Conservation (phyloP, 345 rosid genomes). For the Reutealis trisperma region DNA sequence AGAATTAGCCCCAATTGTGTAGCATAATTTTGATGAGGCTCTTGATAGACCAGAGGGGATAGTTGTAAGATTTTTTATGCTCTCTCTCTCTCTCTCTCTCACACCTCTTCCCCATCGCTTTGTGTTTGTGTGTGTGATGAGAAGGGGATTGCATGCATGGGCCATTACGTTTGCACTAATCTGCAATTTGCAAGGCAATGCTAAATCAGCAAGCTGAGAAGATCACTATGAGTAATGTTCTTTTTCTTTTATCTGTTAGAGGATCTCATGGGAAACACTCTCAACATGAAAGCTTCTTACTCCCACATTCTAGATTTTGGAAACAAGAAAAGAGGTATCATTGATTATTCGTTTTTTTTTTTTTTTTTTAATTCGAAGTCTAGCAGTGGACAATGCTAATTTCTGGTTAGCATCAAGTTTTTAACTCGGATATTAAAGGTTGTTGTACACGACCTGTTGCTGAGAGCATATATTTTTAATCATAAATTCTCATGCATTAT, state of each 20-base stretch:
- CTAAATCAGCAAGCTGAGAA: neutral
- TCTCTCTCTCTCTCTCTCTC: neutral
- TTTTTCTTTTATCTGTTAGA: neutral
- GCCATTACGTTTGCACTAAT: neutral
- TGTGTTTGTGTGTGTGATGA: neutral
- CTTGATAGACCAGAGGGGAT: no score
- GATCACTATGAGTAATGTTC: neutral
- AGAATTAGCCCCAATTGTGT: no score
- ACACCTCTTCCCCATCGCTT: no score
- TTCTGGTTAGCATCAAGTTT: neutral
- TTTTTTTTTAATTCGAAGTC: neutral
- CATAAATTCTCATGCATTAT: neutral
- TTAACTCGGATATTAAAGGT: neutral
- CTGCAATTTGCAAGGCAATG: neutral
- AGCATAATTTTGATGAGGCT: no score
- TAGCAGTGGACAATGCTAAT: neutral
- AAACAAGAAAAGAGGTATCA: neutral
- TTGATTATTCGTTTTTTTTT: neutral
- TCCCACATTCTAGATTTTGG: neutral
- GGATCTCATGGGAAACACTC: neutral
- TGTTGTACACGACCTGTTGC: neutral
- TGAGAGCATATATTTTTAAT: neutral
- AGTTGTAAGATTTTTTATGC: neutral
- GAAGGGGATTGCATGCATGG: neutral
- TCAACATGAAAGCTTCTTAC: neutral